These are phyloP conservation scores for Pneumocystis jirovecii DNA, from an alignment of 1,139 yeast genomes.

Conservation along the genomic window DNA sequence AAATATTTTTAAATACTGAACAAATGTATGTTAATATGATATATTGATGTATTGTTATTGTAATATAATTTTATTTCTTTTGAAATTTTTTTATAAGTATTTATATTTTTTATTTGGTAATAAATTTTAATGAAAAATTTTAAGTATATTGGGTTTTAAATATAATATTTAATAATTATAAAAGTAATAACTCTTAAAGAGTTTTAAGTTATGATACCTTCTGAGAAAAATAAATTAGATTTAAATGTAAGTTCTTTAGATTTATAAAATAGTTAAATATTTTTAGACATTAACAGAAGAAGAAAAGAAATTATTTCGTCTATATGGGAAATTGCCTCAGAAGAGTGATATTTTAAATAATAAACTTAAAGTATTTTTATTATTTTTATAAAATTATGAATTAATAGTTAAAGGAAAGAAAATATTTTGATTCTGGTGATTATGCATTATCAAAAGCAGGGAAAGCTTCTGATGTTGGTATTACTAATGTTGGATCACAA, in stretches of 20 bases:
- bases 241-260: neutral
- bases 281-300: conserved; percentile 19
- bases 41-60: neutral
- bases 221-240: neutral
- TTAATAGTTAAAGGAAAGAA: conserved; percentile 51
- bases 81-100: neutral
- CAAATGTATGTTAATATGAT: neutral
- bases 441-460: conserved; percentile 81
- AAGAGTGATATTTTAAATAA: conserved; percentile 67
- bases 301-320: conserved; percentile 39
- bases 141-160: neutral
- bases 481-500: conserved; percentile 26
- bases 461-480: conserved; percentile 22
- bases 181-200: neutral
- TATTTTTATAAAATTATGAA: neutral
- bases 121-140: neutral
- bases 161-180: neutral
- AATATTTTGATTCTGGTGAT: conserved; percentile 93
- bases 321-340: conserved; percentile 83
- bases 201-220: neutral
- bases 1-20: no score
- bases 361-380: conserved; percentile 29
- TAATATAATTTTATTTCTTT: neutral
- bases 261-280: neutral
- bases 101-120: neutral